Conservation (phyloP, 371 early-diverging fungal genomes). For the Mortierella sp. region DNA sequence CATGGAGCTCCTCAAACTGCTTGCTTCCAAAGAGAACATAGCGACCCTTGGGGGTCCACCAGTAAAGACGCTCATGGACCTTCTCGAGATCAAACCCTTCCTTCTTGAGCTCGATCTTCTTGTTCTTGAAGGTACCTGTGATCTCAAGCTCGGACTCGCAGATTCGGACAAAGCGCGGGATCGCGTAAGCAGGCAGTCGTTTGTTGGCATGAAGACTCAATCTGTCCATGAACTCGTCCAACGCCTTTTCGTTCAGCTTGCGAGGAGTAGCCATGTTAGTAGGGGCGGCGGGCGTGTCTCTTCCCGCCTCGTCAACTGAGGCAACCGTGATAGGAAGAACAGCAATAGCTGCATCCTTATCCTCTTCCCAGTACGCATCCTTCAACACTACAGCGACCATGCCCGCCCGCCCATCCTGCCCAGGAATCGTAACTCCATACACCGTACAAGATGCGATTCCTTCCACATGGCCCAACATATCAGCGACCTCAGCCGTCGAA, state of each 20-base stretch:
- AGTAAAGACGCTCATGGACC: conserved; percentile 37
- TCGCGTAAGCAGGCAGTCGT: conserved; percentile 39
- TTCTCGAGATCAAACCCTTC: conserved; percentile 62
- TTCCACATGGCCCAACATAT: conserved; percentile 66
- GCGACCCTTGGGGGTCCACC: conserved; percentile 43
- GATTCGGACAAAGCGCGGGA: conserved; percentile 53
- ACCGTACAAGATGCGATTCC: conserved; percentile 73
- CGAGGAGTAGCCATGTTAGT: not conserved
- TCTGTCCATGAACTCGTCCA: conserved; percentile 24
- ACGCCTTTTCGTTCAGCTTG: conserved; percentile 17
- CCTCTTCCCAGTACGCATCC: conserved; percentile 23
- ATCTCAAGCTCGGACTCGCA: conserved; percentile 44
- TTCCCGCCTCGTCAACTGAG: not conserved
- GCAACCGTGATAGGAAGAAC: not conserved
- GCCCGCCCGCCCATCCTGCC: conserved; percentile 77
- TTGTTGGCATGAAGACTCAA: conserved; percentile 23
- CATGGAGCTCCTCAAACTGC: conserved; percentile 22
- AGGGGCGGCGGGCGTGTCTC: not conserved
- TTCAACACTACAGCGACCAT: conserved; percentile 77
- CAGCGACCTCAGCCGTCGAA: conserved; percentile 74
- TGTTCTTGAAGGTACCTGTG: conserved; percentile 70
- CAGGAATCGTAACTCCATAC: conserved; percentile 68
- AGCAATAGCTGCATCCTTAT: not conserved
- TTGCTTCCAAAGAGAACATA: conserved; percentile 31
- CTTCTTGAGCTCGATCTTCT: conserved; percentile 62